Percentiles rank a stretch among this genome's conserved stretches.
Conservation (phyloP, 176 grass and related monocot species). For the Typha latifolia region DNA sequence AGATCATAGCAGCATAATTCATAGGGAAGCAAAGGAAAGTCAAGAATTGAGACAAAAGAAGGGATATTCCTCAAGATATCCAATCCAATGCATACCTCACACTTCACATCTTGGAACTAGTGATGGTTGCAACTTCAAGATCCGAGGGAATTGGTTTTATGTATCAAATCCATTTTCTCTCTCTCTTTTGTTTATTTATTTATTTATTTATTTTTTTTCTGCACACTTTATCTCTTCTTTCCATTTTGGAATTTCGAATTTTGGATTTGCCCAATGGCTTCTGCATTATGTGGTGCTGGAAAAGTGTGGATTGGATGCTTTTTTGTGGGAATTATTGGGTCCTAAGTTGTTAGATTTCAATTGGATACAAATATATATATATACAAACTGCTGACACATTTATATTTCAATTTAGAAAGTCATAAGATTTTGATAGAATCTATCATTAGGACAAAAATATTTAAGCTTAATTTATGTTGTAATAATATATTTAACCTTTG, state of each 20-base stretch:
- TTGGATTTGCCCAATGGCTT: neutral
- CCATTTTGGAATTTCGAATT: neutral
- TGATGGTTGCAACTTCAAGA: neutral
- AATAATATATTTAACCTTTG: too few species aligned
- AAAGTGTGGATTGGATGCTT: neutral
- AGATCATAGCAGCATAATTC: neutral
- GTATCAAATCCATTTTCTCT: neutral
- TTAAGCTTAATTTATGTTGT: too few species aligned
- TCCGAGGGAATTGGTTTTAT: too few species aligned
- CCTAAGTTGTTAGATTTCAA: neutral
- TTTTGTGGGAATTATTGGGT: neutral
- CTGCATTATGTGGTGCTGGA: neutral
- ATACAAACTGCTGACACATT: too few species aligned
- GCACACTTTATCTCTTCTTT: neutral
- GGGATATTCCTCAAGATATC: slow-evolving; percentile 10
- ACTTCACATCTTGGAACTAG: neutral
- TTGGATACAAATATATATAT: too few species aligned
- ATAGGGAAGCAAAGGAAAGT: neutral
- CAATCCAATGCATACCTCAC: neutral
- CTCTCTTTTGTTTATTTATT: neutral
- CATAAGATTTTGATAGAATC: too few species aligned
- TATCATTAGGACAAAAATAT: too few species aligned
- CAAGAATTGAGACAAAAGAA: neutral
- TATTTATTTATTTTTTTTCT: neutral
- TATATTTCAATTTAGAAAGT: too few species aligned